Base-by-base conservation (phyloP, 2,329 filamentous ascomycete genomes). In the Lachnellula suecica region DNA sequence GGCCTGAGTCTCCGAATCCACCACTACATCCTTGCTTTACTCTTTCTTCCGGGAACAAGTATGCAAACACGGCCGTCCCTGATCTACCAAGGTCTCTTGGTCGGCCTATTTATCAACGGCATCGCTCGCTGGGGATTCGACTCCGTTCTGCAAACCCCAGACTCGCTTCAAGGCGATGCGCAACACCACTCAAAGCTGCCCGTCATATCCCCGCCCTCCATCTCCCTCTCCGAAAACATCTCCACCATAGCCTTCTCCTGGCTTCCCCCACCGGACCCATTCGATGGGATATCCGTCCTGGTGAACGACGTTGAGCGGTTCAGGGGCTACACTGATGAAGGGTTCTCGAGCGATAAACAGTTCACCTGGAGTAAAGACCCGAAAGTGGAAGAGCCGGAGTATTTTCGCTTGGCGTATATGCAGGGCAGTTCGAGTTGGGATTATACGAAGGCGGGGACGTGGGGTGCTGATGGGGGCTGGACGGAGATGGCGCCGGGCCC, bases 91-190 rank as follows among this genome's bases (percentile, higher is more conserved):
- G 94, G 94, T 10, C 75, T 99, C 2, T 77, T 99, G 0, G 74
- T 97, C 7, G 94, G 94, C 0, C 79, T 97, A 0, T 97, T 97
- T 70, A 86, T 97, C 72, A 97, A 97, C 67, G 93, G 94, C 47
- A 84, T 95, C 54, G 93, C 92, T 4, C 82, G 93, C 40, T 97
- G 94, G 94, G 92, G 92, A 0, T 99, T 96, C 68, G 92, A 91
- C 56, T 81, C 88, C 1, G 83, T 99, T 43, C 79, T 99, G 15
- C 87, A 99, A 71, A 97, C 94, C 0, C 83, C 89, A 0, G 79
- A 71, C 1, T 84, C 85, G 1, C 72, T 99, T 22, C 84, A 84
- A 49, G 84, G 83, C n/a, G 85, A 88, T 58, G 83, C 81, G 0
- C 81, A 84, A 53, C 70, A 80, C 34, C 82, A 83, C 10, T 84